Percentiles rank a stretch among this genome's conserved stretches.
Conservation (phyloP, 371 early-diverging fungal species). For the Haplosporangium sp. region DNA sequence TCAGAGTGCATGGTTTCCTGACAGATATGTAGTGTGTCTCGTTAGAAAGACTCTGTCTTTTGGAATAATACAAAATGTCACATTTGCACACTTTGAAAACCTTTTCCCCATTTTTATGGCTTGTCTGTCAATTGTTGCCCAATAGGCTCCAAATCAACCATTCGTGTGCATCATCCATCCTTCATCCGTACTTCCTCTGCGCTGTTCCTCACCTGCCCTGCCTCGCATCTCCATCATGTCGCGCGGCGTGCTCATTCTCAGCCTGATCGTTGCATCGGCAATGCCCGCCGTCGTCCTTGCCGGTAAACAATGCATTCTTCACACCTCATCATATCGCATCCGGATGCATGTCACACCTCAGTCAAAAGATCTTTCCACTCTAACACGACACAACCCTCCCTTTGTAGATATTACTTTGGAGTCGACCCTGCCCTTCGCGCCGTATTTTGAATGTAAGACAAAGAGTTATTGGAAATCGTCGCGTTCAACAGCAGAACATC, state of each 20-base stretch:
- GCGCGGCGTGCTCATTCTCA: conserved; percentile 21
- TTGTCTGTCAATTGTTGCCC: too few relatives aligned
- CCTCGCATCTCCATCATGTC: conserved; percentile 17
- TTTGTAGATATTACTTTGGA: conserved; percentile 21
- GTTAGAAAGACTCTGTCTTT: too few relatives aligned
- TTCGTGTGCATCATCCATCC: too few relatives aligned
- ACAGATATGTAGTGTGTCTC: too few relatives aligned
- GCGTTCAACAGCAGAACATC: not conserved
- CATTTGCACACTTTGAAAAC: too few relatives aligned
- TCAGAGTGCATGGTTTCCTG: too few relatives aligned
- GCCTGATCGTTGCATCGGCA: conserved; percentile 24
- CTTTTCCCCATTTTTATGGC: too few relatives aligned
- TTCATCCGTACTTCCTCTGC: too few relatives aligned
- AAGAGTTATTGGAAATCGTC: not conserved
- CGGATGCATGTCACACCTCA: not conserved
- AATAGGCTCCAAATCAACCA: too few relatives aligned
- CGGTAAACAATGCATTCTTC: not conserved
- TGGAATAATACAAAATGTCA: too few relatives aligned
- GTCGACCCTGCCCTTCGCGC: not conserved
- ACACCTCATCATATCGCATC: not conserved
- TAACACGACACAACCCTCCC: not conserved
- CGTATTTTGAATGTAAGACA: conserved; percentile 41
- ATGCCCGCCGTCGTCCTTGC: conserved; percentile 27
- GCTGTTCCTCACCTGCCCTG: too few relatives aligned
- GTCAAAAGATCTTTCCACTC: not conserved